Conservation (phyloP, 345 rosid genomes). For the Viola odorata region DNA sequence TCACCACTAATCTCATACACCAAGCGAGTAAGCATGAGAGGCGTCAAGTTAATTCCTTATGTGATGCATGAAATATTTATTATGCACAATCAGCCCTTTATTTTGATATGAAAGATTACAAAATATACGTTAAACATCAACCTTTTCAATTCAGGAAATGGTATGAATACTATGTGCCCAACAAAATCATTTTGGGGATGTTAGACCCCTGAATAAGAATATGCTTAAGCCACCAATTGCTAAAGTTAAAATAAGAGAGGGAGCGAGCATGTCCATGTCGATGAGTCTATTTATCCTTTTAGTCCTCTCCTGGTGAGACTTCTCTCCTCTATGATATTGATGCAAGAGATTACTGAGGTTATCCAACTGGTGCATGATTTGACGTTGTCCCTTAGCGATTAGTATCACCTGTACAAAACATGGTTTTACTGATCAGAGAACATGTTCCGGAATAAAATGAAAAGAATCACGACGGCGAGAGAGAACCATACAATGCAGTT, state of each 20-base stretch:
- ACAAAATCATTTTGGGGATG: constrained; percentile 28
- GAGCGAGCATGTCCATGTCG: constrained; percentile 26
- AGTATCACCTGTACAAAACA: constrained; percentile 44
- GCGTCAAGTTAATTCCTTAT: too few relatives aligned
- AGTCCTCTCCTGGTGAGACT: constrained; percentile 48
- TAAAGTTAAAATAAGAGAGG: constrained; percentile 55
- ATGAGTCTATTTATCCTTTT: constrained; percentile 26
- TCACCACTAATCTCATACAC: too few relatives aligned
- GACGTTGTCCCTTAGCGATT: constrained; percentile 74
- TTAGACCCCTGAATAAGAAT: constrained; percentile 33
- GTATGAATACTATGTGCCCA: not conserved
- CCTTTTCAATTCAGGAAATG: too few relatives aligned
- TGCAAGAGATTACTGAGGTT: constrained; percentile 67
- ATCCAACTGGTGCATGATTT: constrained; percentile 81
- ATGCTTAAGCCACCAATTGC: constrained; percentile 62
- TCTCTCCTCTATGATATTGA: constrained; percentile 52
- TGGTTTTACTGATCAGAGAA: not conserved
- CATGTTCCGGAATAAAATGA: not conserved
- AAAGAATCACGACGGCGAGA: not conserved
- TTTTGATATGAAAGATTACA: too few relatives aligned
- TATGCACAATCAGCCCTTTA: too few relatives aligned
- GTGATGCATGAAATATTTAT: too few relatives aligned
- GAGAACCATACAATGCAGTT: not conserved
- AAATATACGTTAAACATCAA: too few relatives aligned
- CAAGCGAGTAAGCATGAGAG: too few relatives aligned